Evolutionary conservation across 306 rosid species (phyloP).

Genomic region (Vicia villosa): DNA sequence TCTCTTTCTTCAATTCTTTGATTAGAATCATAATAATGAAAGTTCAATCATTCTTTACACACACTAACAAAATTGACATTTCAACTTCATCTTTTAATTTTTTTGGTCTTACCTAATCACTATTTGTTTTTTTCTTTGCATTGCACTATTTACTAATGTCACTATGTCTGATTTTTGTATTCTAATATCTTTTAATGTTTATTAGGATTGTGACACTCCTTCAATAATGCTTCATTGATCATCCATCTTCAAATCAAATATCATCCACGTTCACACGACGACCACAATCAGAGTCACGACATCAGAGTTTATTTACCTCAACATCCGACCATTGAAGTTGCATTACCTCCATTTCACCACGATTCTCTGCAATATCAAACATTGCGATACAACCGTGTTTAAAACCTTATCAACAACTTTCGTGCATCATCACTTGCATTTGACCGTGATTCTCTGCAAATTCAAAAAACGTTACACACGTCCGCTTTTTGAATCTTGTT

Average conservation of each 20-base stretch:
- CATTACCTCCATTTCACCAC: background rate
- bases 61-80: constrained; percentile 54
- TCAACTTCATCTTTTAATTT: constrained; percentile 39
- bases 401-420: background rate
- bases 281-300: too few species aligned
- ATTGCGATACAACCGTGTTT: background rate
- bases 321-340: too few species aligned
- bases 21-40: constrained; percentile 47
- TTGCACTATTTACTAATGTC: constrained; percentile 23
- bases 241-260: constrained; percentile 13
- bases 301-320: too few species aligned
- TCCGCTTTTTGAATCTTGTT: background rate
- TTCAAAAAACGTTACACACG: background rate
- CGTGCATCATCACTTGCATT: background rate
- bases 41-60: constrained; percentile 34
- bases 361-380: background rate
- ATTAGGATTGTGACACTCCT: constrained; percentile 49
- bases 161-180: constrained; percentile 21
- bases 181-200: constrained; percentile 34
- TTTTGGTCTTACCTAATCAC: background rate
- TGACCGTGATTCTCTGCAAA: background rate
- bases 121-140: constrained; percentile 17
- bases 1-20: constrained; percentile 46
- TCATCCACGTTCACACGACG: constrained; percentile 23
- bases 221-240: constrained; percentile 43